Evolutionary conservation across 306 rosid species (phyloP).

Genomic region (Aeschynomene evenia): DNA sequence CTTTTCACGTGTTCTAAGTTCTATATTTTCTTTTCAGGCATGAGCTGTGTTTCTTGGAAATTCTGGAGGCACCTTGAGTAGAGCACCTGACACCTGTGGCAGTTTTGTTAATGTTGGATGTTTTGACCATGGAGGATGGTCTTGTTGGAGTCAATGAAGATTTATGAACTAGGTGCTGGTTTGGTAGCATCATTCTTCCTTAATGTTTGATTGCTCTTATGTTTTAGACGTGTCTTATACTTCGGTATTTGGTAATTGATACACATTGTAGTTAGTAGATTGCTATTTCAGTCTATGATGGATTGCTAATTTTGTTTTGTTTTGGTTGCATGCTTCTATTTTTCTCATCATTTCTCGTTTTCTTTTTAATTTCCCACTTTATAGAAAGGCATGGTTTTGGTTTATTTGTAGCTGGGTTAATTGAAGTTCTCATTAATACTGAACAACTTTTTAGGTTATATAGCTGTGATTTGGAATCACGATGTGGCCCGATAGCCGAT

Average conservation of each 20-base stretch:
- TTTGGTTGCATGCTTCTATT: neutral
- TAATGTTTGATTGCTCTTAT: slow-evolving; percentile 36
- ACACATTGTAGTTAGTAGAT: slow-evolving; percentile 43
- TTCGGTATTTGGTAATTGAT: slow-evolving; percentile 31
- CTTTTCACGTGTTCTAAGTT: slow-evolving; percentile 8
- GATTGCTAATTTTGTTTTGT: slow-evolving; percentile 17
- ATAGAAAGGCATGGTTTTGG: slow-evolving; percentile 20
- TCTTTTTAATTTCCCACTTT: neutral
- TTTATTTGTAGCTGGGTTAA: slow-evolving; percentile 30
- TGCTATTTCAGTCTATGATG: slow-evolving; percentile 20
- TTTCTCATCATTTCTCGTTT: neutral
- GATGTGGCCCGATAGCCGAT: slow-evolving; percentile 56
- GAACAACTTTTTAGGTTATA: slow-evolving; percentile 75
- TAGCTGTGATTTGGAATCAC: slow-evolving; percentile 71
- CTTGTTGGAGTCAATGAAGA: slow-evolving; percentile 38
- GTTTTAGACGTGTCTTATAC: slow-evolving; percentile 32
- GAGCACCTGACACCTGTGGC: slow-evolving; percentile 38
- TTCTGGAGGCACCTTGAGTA: slow-evolving; percentile 22
- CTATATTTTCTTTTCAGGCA: slow-evolving; percentile 39
- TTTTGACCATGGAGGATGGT: slow-evolving; percentile 42
- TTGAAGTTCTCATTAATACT: slow-evolving; percentile 30
- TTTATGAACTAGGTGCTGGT: slow-evolving; percentile 45
- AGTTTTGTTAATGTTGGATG: slow-evolving; percentile 40
- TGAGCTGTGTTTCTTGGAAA: slow-evolving; percentile 26
- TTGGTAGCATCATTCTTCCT: slow-evolving; percentile 62